A percentile compares a stretch with the other conserved stretches of the same genome.
These are phyloP conservation scores for Suillus ampliporus DNA, from an alignment of 768 basidiomycete genomes.

Conservation along the genomic window DNA sequence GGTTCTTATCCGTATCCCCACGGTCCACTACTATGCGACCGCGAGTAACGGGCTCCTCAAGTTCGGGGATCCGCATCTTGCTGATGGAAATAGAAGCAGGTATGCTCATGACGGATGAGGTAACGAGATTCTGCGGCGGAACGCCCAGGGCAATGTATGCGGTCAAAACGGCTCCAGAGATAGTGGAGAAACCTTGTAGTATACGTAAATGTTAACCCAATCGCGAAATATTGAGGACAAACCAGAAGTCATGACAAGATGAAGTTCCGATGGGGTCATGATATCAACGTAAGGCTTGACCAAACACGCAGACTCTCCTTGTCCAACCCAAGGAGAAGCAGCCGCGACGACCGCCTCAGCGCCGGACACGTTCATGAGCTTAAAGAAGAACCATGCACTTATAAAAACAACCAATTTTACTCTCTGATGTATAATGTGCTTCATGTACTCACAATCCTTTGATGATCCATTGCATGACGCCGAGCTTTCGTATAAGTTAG, in stretches of 20 bases:
- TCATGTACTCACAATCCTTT: conserved; percentile 67
- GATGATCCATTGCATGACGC: conserved; percentile 95
- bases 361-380: conserved; percentile 89
- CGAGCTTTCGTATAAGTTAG: conserved; percentile 46
- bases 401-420: conserved; percentile 8
- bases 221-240: conserved; percentile 17
- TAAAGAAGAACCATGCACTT: conserved; percentile 94
- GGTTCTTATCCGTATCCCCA: conserved; percentile 61
- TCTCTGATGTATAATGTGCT: conserved; percentile 1
- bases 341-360: conserved; percentile 94
- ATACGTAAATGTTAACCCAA: conserved; percentile 11
- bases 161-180: conserved; percentile 86
- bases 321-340: conserved; percentile 92
- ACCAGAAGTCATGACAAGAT: conserved; percentile 87
- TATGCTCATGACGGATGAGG: conserved; percentile 93
- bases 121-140: conserved; percentile 79
- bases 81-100: conserved; percentile 93
- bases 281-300: conserved; percentile 83
- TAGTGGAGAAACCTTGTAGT: conserved; percentile 76
- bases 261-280: conserved; percentile 88
- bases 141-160: conserved; percentile 85
- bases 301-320: conserved; percentile 88
- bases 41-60: conserved; percentile 85
- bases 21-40: conserved; percentile 82
- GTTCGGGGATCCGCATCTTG: conserved; percentile 85